phyloP scores from a whole-genome alignment of 306 rosid genomes.

The Crotalaria pallida region DNA sequence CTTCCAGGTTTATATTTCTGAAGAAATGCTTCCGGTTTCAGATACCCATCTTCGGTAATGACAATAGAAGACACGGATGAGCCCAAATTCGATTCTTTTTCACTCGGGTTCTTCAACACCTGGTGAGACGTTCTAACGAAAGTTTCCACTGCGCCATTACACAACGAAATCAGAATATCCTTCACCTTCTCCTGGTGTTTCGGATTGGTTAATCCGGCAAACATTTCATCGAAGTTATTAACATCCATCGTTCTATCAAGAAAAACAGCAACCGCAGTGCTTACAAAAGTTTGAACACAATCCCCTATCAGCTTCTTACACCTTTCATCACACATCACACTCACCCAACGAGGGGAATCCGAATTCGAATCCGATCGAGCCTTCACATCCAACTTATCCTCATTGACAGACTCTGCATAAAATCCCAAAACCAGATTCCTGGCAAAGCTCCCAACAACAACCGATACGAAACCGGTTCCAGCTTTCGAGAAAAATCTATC shows the following conservation, averaged over 20 bases:
- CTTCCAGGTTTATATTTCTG: constrained; percentile 24
- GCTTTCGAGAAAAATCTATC: constrained; percentile 63
- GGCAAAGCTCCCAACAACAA: constrained; percentile 93
- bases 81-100: constrained; percentile 14
- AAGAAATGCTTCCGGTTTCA: constrained; percentile 33
- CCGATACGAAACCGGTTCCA: constrained; percentile 79
- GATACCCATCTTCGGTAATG: constrained; percentile 21
- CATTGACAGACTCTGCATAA: constrained; percentile 20
- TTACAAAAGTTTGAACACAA: constrained; percentile 61
- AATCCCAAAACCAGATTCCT: constrained; percentile 74
- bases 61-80: constrained; percentile 21
- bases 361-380: constrained; percentile 23
- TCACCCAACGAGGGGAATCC: constrained; percentile 51
- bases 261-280: constrained; percentile 79
- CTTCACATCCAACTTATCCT: not conserved
- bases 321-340: constrained; percentile 44
- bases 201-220: constrained; percentile 76
- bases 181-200: constrained; percentile 55
- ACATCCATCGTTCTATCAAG: constrained; percentile 83
- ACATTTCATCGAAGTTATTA: constrained; percentile 61
- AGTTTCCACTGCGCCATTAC: constrained; percentile 88
- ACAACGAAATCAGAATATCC: constrained; percentile 59
- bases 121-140: constrained; percentile 75
- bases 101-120: constrained; percentile 46
- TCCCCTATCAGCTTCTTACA: constrained; percentile 51